phyloP scores from a whole-genome alignment of 2,329 filamentous ascomycete genomes.

The Penicillium sp. region DNA sequence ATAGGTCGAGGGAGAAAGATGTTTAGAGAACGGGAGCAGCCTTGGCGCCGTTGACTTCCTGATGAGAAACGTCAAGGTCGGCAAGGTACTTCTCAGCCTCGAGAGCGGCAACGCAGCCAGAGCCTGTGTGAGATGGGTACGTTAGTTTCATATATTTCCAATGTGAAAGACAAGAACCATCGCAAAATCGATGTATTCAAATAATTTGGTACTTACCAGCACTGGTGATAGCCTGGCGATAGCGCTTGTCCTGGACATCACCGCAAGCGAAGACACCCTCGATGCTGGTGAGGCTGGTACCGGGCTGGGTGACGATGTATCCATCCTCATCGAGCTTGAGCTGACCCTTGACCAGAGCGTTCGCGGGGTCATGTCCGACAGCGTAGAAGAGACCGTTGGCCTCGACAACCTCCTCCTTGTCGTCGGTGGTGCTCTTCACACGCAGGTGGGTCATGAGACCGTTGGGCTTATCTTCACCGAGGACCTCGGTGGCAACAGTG shows the following conservation, averaged over 20 bases:
- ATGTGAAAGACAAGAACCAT: no score
- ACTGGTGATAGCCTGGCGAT: slow-evolving; percentile 95
- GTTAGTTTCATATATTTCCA: no score
- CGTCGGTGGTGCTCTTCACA: slow-evolving; percentile 71
- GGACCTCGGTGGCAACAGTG: slow-evolving; percentile 72
- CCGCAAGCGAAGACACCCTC: slow-evolving; percentile 93
- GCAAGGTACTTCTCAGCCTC: slow-evolving; percentile 92
- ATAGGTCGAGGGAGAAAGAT: background rate
- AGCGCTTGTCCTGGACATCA: slow-evolving; percentile 97
- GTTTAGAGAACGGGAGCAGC: slow-evolving; percentile 58
- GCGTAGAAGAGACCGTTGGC: slow-evolving; percentile 96
- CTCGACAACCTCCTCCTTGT: slow-evolving; percentile 72
- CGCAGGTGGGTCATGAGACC: slow-evolving; percentile 84
- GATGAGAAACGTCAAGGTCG: slow-evolving; percentile 50
- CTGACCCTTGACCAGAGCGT: slow-evolving; percentile 82
- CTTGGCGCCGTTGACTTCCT: slow-evolving; percentile 43
- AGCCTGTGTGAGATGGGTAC: slow-evolving; percentile 49
- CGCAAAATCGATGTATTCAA: no score
- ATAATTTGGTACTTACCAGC: slow-evolving; percentile 59
- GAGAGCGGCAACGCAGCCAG: slow-evolving; percentile 89
- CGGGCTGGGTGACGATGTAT: slow-evolving; percentile 83
- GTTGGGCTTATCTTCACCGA: slow-evolving; percentile 66
- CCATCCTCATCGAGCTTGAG: slow-evolving; percentile 82
- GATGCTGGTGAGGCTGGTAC: slow-evolving; percentile 79
- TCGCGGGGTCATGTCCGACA: slow-evolving; percentile 93